These are phyloP conservation scores for Fragilariopsis cylindrus DNA, from an alignment of 108 stramenopile genomes.

Conservation along the genomic window DNA sequence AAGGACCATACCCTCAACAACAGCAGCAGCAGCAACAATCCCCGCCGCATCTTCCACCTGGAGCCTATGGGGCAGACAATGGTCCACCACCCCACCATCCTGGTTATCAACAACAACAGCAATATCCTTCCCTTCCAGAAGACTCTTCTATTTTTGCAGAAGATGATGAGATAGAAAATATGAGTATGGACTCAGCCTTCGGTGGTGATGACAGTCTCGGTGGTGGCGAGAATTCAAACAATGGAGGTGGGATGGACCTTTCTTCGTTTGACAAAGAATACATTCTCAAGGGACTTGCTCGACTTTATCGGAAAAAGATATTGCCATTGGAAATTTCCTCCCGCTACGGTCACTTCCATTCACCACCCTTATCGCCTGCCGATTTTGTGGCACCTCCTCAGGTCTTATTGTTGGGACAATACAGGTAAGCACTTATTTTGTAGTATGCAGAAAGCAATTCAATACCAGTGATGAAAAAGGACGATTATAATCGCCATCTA, in stretches of 20 bases:
- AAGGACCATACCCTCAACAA: constrained; percentile 6
- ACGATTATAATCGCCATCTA: background rate
- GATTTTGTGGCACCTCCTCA: constrained; percentile 98
- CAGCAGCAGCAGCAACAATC: constrained; percentile 7
- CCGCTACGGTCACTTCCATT: constrained; percentile 95
- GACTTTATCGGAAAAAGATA: constrained; percentile 85
- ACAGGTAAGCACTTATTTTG: constrained; percentile 42
- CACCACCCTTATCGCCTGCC: constrained; percentile 92
- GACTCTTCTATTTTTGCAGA: constrained; percentile 25
- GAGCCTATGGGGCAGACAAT: constrained; percentile 10
- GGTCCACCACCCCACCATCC: constrained; percentile 22
- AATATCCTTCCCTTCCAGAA: constrained; percentile 12
- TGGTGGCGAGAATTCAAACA: constrained; percentile 4
- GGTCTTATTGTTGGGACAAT: constrained; percentile 95
- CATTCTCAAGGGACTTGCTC: constrained; percentile 77
- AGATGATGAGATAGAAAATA: constrained; percentile 15
- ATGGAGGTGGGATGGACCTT: constrained; percentile 57
- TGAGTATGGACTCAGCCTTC: constrained; percentile 15
- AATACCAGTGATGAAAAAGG: background rate
- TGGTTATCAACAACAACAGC: background rate
- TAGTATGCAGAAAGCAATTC: background rate
- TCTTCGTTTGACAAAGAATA: constrained; percentile 83
- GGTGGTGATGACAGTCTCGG: background rate
- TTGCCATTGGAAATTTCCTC: constrained; percentile 84
- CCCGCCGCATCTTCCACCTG: constrained; percentile 14